phyloP scores from a whole-genome alignment of 768 basidiomycete genomes.

The Tulasnella sp. region DNA sequence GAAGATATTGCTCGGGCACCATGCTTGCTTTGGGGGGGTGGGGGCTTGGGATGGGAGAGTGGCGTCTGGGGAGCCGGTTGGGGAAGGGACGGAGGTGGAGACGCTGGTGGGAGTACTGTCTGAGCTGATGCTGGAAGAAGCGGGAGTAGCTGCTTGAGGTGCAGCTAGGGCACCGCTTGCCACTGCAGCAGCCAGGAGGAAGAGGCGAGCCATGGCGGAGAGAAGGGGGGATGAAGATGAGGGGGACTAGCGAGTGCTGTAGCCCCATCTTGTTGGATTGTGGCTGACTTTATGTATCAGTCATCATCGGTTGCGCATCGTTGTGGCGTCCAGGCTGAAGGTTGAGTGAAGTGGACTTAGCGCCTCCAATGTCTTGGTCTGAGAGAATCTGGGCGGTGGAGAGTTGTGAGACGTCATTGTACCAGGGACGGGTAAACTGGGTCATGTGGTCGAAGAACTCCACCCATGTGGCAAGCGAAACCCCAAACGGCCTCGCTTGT shows the following conservation, averaged over 20 bases:
- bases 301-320: neutral
- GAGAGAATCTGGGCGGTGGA: neutral
- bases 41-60: slow-evolving; percentile 50
- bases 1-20: slow-evolving; percentile 73
- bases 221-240: neutral
- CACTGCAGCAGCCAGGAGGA: neutral
- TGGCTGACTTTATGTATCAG: neutral
- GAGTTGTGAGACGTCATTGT: neutral
- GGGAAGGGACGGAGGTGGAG: slow-evolving; percentile 17
- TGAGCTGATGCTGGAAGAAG: slow-evolving; percentile 20
- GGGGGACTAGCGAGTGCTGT: no score
- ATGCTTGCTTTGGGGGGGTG: slow-evolving; percentile 59
- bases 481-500: neutral
- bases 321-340: neutral
- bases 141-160: neutral
- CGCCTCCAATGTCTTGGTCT: neutral
- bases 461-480: neutral
- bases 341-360: neutral
- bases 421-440: neutral
- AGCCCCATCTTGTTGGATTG: neutral
- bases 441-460: neutral
- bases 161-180: neutral
- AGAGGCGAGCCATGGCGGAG: neutral
- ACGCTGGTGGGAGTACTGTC: neutral
- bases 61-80: neutral